Conservation (phyloP, 371 early-diverging fungal genomes). For the Nematocida sp. region DNA sequence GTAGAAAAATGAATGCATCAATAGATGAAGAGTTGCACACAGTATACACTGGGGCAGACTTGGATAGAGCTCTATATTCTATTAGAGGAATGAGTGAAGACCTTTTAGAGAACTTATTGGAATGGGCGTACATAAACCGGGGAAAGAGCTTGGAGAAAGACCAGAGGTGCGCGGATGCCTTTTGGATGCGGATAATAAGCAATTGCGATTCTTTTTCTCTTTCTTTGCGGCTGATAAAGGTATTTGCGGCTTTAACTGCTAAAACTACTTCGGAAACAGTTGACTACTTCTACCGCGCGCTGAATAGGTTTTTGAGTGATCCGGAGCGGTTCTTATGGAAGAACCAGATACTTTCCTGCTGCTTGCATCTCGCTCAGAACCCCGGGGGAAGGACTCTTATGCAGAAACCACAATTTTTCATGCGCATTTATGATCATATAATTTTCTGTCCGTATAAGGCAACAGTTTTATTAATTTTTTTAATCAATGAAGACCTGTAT, state of each 20-base stretch:
- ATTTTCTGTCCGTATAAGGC: conserved; percentile 4
- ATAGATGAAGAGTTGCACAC: too few relatives aligned
- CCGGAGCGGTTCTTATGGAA: conserved; percentile 3
- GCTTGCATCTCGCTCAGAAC: not conserved
- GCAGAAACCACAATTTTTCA: conserved; percentile 2
- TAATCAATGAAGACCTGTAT: not conserved
- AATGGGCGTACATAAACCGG: too few relatives aligned
- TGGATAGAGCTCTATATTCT: too few relatives aligned
- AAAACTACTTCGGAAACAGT: not conserved
- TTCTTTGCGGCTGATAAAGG: not conserved
- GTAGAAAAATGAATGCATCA: too few relatives aligned
- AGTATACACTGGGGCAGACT: too few relatives aligned
- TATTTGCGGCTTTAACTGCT: not conserved
- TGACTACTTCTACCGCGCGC: not conserved
- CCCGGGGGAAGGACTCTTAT: not conserved
- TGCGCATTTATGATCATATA: not conserved
- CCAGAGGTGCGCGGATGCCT: not conserved
- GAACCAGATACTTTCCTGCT: not conserved
- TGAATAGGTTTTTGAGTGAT: not conserved
- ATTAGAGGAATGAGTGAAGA: too few relatives aligned
- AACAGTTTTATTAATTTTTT: not conserved
- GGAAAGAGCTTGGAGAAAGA: too few relatives aligned
- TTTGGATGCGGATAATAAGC: not conserved
- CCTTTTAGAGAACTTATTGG: too few relatives aligned
- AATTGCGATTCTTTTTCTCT: not conserved